Evolutionary conservation across 306 rosid species (phyloP).

Genomic region (Quercus mongolica): DNA sequence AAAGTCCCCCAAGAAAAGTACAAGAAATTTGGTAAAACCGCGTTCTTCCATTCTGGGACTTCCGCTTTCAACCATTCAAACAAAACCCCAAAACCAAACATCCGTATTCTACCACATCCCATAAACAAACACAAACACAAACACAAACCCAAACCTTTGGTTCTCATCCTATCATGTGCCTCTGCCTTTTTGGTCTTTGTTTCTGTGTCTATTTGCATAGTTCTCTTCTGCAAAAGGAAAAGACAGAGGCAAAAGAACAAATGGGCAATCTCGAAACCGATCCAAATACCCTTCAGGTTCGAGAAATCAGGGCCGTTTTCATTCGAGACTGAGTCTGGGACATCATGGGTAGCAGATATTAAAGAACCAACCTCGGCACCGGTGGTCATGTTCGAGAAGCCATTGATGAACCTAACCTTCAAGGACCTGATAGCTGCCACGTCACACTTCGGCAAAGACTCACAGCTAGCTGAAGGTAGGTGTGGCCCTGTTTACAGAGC

Average conservation of each 20-base stretch:
- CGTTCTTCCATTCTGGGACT: conserved; percentile 58
- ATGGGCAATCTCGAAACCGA: conserved; percentile 94
- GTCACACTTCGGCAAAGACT: conserved; percentile 92
- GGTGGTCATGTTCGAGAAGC: conserved; percentile 95
- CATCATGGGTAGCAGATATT: conserved; percentile 88
- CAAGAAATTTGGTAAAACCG: conserved; percentile 49
- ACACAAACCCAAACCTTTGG: conserved; percentile 26
- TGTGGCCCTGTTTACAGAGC: conserved; percentile 95
- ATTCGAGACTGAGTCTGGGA: conserved; percentile 86
- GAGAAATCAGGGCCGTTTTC: conserved; percentile 92
- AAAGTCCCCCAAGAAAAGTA: conserved; percentile 5
- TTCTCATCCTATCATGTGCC: conserved; percentile 27
- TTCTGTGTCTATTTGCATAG: conserved; percentile 9
- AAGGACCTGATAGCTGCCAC: conserved; percentile 87
- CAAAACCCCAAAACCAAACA: conserved; percentile 18
- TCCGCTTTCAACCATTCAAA: conserved; percentile 27
- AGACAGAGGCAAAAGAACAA: conserved; percentile 44
- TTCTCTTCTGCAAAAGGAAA: conserved; percentile 38
- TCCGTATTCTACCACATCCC: conserved; percentile 17
- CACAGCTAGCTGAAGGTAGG: conserved; percentile 82
- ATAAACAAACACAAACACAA: conserved; percentile 19
- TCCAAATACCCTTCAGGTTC: conserved; percentile 42
- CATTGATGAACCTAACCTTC: conserved; percentile 73
- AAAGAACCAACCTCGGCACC: conserved; percentile 78
- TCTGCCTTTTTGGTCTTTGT: conserved; percentile 26